Base-by-base conservation (phyloP, 2,329 filamentous ascomycete species). In the Curvularia sp. region DNA sequence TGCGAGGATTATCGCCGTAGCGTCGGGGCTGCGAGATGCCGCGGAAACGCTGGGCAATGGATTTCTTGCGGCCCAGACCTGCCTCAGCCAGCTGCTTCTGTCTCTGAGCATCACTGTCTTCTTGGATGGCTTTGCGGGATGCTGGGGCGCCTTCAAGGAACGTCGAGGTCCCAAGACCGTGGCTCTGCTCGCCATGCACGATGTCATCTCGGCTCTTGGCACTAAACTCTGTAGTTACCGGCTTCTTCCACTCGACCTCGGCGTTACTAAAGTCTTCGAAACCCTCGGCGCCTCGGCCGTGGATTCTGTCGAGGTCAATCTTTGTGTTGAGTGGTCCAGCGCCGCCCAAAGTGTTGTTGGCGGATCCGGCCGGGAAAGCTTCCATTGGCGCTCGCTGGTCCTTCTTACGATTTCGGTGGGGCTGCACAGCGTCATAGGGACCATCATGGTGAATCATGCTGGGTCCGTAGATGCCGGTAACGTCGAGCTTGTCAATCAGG, bases 371-470 rank as follows among this genome's bases (percentile, higher is more conserved):
- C 21, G 95, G 92, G 78, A 98, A 99, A 1, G 95, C 95, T 75
- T 96, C 89, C 92, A 99, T 97, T 0, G 95, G 95, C 6, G 95
- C 93, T 53, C 90, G 88, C 59, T 89, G 87, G 71, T 89, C 88
- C 69, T 89, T 91, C 73, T 91, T 90, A 57, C 91, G 88, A 78
- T 98, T 99, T 64, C 95, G 91, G 76, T 96, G 91, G 4, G 95
- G 93, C 77, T 97, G 96, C 76, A 95, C 91, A 19, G 95, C 95
- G 78, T 99, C 95, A 71, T 97, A 99, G 4, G 95, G 95, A 0
- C 95, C 95, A 72, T 98, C 95, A 73, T 99, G 95, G 72, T 99
- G 95, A 79, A 98, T 97, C 67, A 97, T 82, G 79, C 94, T 93
- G 70, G 90, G 92, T 56, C 95, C 94, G 74, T 96, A 97, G 68